A percentile compares a stretch with the other conserved stretches of the same genome.
phyloP scores from a whole-genome alignment of 2,329 filamentous ascomycete genomes.

The Penicillium sp. region DNA sequence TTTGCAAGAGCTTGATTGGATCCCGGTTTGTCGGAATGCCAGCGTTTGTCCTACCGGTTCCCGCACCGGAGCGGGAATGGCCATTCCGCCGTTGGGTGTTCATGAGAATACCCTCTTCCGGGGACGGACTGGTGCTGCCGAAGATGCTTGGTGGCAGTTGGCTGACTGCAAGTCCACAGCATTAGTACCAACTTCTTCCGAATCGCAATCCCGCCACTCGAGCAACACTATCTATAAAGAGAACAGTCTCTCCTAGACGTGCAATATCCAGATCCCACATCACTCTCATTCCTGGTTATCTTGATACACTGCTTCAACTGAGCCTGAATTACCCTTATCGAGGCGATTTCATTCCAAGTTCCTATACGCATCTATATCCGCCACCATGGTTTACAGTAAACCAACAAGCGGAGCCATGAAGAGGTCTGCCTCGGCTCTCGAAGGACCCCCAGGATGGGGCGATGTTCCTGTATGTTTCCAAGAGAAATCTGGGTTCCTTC shows the following conservation, averaged over 20 bases:
- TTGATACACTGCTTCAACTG: neutral
- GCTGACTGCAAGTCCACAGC: conserved; percentile 6
- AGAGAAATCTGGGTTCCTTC: neutral
- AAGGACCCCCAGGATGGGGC: conserved; percentile 26
- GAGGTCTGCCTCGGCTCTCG: conserved; percentile 25
- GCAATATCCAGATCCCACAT: neutral
- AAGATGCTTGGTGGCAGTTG: neutral
- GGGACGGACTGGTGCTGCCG: conserved; percentile 4
- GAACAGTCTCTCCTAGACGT: neutral
- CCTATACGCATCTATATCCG: neutral
- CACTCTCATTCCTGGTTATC: neutral
- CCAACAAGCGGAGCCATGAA: conserved; percentile 24
- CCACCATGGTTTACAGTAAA: conserved; percentile 26
- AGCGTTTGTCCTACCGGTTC: conserved; percentile 10
- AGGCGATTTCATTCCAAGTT: neutral
- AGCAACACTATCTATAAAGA: conserved; percentile 7
- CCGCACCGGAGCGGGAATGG: conserved; percentile 2
- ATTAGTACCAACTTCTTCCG: neutral
- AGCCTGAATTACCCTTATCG: neutral
- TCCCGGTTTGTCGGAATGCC: conserved; percentile 2
- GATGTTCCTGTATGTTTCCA: conserved; percentile 21
- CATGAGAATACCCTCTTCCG: neutral
- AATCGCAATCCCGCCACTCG: conserved; percentile 1
- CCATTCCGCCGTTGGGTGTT: conserved; percentile 6
- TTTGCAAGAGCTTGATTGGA: conserved; percentile 15